Evolutionary conservation across 208 protist species (phyloP).

Genomic region (Acanthamoeba triangularis): DNA sequence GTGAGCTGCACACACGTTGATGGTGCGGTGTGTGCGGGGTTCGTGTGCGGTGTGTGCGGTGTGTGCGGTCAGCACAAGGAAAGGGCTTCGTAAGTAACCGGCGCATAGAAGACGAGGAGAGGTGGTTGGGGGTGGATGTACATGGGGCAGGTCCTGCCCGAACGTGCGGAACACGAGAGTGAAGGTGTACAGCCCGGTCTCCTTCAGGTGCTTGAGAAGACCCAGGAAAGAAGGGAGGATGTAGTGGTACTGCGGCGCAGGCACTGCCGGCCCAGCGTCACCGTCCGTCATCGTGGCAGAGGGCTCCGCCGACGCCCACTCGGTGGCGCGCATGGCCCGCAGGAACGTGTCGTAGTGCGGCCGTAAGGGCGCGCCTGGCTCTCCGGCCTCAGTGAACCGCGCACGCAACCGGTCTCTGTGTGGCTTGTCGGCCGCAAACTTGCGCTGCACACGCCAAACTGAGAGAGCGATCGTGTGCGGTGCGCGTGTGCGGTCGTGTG

Average conservation of each 20-base stretch:
- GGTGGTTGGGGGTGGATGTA: neutral
- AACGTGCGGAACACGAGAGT: slow-evolving; percentile 73
- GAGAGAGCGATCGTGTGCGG: neutral
- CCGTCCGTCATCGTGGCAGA: neutral
- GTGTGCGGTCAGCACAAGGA: neutral
- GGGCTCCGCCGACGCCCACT: neutral
- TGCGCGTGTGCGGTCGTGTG: neutral
- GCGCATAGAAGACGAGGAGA: neutral
- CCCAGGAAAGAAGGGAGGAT: slow-evolving; percentile 43
- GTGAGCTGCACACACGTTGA: neutral
- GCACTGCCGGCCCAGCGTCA: neutral
- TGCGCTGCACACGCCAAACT: neutral
- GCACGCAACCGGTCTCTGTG: neutral
- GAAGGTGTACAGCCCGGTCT: neutral
- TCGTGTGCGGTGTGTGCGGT: too few relatives aligned
- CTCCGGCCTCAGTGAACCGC: neutral
- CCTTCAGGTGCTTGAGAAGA: slow-evolving; percentile 41
- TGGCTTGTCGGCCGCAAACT: neutral
- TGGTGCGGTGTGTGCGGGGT: too few relatives aligned
- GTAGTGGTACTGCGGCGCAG: neutral
- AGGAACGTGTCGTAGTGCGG: neutral
- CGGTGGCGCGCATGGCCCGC: neutral
- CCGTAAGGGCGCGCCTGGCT: neutral
- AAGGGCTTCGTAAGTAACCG: too few relatives aligned
- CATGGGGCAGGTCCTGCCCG: slow-evolving; percentile 14